Evolutionary conservation across 345 rosid genomes (phyloP), one percentile per base, ranked within the genome.

Genomic region (Hevea brasiliensis): DNA sequence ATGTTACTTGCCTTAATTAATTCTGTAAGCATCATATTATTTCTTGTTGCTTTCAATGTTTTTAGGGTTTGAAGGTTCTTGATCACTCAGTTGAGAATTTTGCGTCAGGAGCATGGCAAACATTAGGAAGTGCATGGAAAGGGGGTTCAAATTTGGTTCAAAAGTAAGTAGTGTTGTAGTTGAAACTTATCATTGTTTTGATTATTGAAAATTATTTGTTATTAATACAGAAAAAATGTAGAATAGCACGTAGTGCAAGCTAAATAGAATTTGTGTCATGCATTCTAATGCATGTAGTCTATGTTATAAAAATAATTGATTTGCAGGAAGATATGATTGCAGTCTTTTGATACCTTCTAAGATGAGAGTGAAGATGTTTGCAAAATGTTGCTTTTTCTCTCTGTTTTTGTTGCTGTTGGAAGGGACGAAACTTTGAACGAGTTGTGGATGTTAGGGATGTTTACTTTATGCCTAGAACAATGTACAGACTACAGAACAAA

Each of bases 21-120:
- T 67, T 65, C 15, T 18, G 29, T 57, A 14, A 68, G 47, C 70
- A 47, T 44, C 42, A 20, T 37, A 11, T 26, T 44, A 32, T n/a
- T 29, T 23, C 32, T 12, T 44, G 20, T 73, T 32, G n/a, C 37
- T 54, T n/a, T n/a, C n/a, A 61, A 40, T 55, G 21, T 67, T 63
- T 76, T 65, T 83, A 95, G 99, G 87, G 96, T 55, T 81, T 95
- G 82, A 95, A 89, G 81, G 94, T 83, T 80, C 81, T 95, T n/a
- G 99, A 95, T 85, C 80, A 80, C 80, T 91, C 96, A 27, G 91
- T 95, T 74, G 99, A 92, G 90, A 91, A 85, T 81, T 87, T 95
- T 56, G 89, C 97, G 68, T 86, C 97, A 23, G 99, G 98, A 73
- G 99, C 99, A 35, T 95, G 99, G 99, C 89, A 88, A 68, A 96